Evolutionary conservation across 345 rosid genomes (phyloP).

Genomic region (Populus davidiana): DNA sequence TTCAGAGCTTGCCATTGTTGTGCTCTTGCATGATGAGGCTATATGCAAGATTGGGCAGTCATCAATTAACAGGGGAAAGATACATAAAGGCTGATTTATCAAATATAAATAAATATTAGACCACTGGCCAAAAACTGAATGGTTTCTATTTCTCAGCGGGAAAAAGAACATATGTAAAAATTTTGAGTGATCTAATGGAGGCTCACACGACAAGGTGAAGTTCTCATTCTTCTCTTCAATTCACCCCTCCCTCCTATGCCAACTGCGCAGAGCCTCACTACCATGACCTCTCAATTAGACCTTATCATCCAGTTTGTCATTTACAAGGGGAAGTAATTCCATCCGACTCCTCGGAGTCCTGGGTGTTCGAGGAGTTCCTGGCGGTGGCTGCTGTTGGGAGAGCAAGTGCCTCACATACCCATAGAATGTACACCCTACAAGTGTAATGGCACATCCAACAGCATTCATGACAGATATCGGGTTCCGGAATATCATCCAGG

Average conservation of each 20-base stretch:
- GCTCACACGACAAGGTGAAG: conserved; percentile 8
- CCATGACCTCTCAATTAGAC: conserved; percentile 31
- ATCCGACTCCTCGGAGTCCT: conserved; percentile 70
- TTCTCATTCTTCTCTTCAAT: not conserved
- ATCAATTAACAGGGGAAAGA: not conserved
- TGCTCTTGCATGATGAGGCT: not conserved
- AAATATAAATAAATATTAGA: not conserved
- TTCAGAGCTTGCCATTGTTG: not conserved
- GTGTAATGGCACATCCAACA: conserved; percentile 89
- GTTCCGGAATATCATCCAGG: conserved; percentile 90
- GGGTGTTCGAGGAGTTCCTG: conserved; percentile 87
- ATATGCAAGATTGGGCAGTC: not conserved
- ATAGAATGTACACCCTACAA: conserved; percentile 88
- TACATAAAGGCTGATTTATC: not conserved
- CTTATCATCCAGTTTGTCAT: conserved; percentile 84
- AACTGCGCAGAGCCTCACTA: conserved; percentile 8
- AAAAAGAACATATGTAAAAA: conserved; percentile 6
- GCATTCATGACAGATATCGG: conserved; percentile 88
- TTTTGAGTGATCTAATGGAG: conserved; percentile 15
- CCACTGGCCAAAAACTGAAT: not conserved
- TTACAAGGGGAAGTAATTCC: conserved; percentile 88
- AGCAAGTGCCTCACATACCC: conserved; percentile 91
- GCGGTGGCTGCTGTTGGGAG: conserved; percentile 59
- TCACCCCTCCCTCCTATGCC: not conserved
- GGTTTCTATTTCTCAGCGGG: conserved; percentile 13